Evolutionary conservation across 2,329 filamentous ascomycete species (phyloP).

Genomic region (Aspergillus caelatus): DNA sequence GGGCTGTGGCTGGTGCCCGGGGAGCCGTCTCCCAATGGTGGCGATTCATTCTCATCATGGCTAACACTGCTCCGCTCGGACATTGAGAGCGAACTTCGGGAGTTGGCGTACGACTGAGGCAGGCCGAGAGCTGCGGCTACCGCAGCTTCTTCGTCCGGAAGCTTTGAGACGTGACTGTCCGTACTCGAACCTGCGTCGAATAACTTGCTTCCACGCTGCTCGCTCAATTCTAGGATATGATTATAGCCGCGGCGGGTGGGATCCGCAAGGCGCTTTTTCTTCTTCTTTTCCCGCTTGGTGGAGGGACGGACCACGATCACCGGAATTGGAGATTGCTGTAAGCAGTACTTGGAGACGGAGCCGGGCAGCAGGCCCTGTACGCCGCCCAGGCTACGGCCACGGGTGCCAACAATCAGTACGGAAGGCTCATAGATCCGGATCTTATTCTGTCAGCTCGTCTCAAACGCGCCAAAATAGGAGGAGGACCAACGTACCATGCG

Average conservation of each 20-base stretch:
- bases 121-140: slow-evolving; percentile 54
- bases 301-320: slow-evolving; percentile 89
- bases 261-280: slow-evolving; percentile 79
- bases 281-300: slow-evolving; percentile 87
- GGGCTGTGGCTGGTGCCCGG: slow-evolving; percentile 30
- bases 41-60: slow-evolving; percentile 27
- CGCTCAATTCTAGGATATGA: slow-evolving; percentile 71
- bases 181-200: slow-evolving; percentile 54
- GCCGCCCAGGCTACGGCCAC: slow-evolving; percentile 79
- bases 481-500: slow-evolving; percentile 67
- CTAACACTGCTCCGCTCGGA: slow-evolving; percentile 39
- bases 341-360: slow-evolving; percentile 90
- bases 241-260: slow-evolving; percentile 75
- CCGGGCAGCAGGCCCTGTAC: slow-evolving; percentile 85
- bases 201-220: slow-evolving; percentile 53
- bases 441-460: slow-evolving; percentile 48
- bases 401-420: slow-evolving; percentile 86
- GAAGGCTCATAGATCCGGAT: slow-evolving; percentile 91
- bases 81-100: slow-evolving; percentile 38
- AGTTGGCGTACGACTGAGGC: slow-evolving; percentile 34
- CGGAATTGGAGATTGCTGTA: slow-evolving; percentile 90
- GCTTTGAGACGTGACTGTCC: slow-evolving; percentile 48
- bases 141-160: slow-evolving; percentile 52
- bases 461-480: not conserved
- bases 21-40: slow-evolving; percentile 20